Conservation (phyloP, 2,329 filamentous ascomycete species). For the Endothia cerciana region DNA sequence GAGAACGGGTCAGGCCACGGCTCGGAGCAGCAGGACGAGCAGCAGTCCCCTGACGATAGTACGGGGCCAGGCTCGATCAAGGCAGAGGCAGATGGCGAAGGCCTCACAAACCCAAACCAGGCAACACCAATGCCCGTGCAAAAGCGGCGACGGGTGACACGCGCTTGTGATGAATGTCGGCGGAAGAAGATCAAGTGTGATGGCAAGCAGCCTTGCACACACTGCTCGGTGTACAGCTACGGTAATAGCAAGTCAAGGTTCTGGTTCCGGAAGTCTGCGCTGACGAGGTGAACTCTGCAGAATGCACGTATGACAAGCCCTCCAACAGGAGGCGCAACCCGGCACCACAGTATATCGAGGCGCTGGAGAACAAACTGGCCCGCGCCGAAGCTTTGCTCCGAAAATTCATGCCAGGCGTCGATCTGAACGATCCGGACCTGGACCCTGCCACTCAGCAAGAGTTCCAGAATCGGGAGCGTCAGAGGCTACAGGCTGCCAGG, state of each 20-base stretch:
- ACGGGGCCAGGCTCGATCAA: constrained; percentile 20
- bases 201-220: constrained; percentile 86
- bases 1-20: constrained; percentile 36
- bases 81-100: constrained; percentile 22
- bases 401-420: constrained; percentile 80
- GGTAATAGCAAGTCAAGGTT: constrained; percentile 59
- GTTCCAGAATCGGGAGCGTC: constrained; percentile 59
- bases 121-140: constrained; percentile 59
- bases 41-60: constrained; percentile 26
- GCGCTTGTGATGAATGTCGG: constrained; percentile 81
- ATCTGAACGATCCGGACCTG: constrained; percentile 82
- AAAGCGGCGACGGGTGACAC: constrained; percentile 76
- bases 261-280: neutral
- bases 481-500: constrained; percentile 50
- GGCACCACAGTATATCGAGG: constrained; percentile 90
- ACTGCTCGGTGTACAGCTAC: constrained; percentile 98
- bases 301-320: constrained; percentile 94
- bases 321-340: constrained; percentile 90
- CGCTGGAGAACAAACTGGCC: constrained; percentile 79
- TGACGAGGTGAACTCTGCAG: constrained; percentile 49
- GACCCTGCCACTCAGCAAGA: constrained; percentile 78
- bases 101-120: constrained; percentile 18
- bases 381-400: constrained; percentile 81
- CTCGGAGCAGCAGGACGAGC: constrained; percentile 45
- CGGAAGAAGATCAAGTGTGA: constrained; percentile 89